Conservation (phyloP, 306 rosid genomes). For the Hippophae tibetana region DNA sequence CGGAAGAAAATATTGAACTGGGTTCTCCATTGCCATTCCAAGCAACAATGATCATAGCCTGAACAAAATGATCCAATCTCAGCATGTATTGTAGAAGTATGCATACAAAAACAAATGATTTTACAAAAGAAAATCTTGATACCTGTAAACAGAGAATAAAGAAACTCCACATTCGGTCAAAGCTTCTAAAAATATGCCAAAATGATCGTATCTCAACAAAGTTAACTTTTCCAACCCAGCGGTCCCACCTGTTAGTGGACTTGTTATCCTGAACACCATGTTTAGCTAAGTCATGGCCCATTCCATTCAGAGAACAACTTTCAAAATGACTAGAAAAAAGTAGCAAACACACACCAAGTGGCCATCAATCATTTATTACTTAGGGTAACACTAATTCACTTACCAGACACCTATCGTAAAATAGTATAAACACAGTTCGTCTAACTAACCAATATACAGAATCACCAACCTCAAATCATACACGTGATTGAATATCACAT, state of each 20-base stretch:
- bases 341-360: too few relatives aligned
- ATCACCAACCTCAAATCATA: too few relatives aligned
- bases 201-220: constrained; percentile 95
- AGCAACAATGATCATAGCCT: constrained; percentile 96
- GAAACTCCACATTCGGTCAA: constrained; percentile 97
- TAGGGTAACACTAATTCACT: too few relatives aligned
- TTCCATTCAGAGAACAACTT: not conserved
- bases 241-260: constrained; percentile 35
- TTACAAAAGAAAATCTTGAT: constrained; percentile 14
- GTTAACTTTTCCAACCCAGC: constrained; percentile 92
- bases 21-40: constrained; percentile 89
- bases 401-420: too few relatives aligned
- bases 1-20: constrained; percentile 43
- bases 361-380: not conserved
- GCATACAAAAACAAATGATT: constrained; percentile 5
- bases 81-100: constrained; percentile 13
- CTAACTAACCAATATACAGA: too few relatives aligned
- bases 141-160: constrained; percentile 92
- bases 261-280: constrained; percentile 52
- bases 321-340: too few relatives aligned
- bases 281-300: constrained; percentile 1
- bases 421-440: too few relatives aligned
- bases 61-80: constrained; percentile 15
- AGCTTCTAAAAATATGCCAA: constrained; percentile 96
- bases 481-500: too few relatives aligned